Evolutionary conservation across 139 green algal genomes (phyloP).

Genomic region (Tetraselmis striata): DNA sequence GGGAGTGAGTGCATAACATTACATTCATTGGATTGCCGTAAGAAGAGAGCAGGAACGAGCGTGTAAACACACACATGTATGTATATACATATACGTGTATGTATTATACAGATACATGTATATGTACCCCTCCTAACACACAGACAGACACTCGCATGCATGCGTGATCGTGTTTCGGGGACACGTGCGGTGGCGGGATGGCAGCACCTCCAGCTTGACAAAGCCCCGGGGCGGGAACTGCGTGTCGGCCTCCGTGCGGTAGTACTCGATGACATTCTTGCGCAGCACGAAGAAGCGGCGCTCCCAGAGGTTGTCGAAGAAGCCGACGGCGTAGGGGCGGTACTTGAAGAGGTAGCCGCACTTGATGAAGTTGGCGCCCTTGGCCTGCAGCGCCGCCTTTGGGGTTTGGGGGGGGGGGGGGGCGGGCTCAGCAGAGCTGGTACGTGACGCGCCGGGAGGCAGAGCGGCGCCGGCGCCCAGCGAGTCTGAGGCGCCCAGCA

Average conservation of each 20-base stretch:
- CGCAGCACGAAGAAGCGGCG: slow-evolving; percentile 42
- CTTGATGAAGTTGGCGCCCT: slow-evolving; percentile 10
- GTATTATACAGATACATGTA: too few relatives aligned
- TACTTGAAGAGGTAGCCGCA: slow-evolving; percentile 50
- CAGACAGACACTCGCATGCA: too few relatives aligned
- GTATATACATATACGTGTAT: too few relatives aligned
- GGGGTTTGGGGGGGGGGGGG: too few relatives aligned
- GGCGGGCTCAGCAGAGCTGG: too few relatives aligned
- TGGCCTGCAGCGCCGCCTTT: neutral
- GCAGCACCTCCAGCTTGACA: slow-evolving; percentile 35
- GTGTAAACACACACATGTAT: too few relatives aligned
- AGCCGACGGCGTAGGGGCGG: slow-evolving; percentile 20
- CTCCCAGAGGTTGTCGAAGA: slow-evolving; percentile 28
- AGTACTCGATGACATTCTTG: slow-evolving; percentile 37
- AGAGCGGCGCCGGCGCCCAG: too few relatives aligned
- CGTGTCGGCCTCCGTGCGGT: slow-evolving; percentile 38
- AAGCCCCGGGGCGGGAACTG: slow-evolving; percentile 32
- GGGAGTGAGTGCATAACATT: neutral
- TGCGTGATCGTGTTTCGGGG: neutral
- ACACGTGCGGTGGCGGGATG: neutral
- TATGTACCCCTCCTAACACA: too few relatives aligned
- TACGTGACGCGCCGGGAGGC: too few relatives aligned
- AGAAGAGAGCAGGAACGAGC: too few relatives aligned
- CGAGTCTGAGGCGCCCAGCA: too few relatives aligned
- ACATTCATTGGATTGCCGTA: too few relatives aligned